Conservation (phyloP, 805 yeast species). For the Pichia thaimueangensis region DNA sequence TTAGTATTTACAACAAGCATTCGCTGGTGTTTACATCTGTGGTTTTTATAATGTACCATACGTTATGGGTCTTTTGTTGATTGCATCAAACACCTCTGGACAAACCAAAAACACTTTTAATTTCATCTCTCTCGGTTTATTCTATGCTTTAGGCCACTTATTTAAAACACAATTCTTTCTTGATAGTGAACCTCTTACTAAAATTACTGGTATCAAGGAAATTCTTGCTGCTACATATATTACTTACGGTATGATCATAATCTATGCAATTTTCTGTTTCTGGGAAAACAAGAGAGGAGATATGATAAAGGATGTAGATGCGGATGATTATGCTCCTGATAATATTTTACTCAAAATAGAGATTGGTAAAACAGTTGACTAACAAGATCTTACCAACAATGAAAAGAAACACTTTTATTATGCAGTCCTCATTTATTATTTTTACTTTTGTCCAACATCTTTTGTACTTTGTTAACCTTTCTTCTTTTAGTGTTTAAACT, state of each 20-base stretch:
- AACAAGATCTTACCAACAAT: conserved; percentile 48
- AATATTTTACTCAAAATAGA: conserved; percentile 4
- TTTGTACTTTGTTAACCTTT: too few relatives aligned
- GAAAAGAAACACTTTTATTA: conserved; percentile 56
- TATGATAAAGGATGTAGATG: not conserved
- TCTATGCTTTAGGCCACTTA: conserved; percentile 52
- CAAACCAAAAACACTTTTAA: conserved; percentile 49
- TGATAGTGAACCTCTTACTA: conserved; percentile 43
- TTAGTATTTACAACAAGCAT: not conserved
- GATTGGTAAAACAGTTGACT: conserved; percentile 7
- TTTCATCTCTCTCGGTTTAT: conserved; percentile 28
- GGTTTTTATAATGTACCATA: conserved; percentile 6
- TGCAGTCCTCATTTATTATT: too few relatives aligned
- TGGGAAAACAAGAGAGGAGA: conserved; percentile 46
- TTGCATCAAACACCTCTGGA: conserved; percentile 46
- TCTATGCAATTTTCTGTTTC: conserved; percentile 17
- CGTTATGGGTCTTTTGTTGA: conserved; percentile 4
- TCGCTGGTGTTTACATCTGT: conserved; percentile 4
- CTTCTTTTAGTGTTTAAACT: too few relatives aligned
- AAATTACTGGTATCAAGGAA: conserved; percentile 52
- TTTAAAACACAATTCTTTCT: conserved; percentile 62
- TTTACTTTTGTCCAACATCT: too few relatives aligned
- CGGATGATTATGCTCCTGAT: not conserved
- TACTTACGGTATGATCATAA: conserved; percentile 16
- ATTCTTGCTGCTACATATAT: conserved; percentile 23